phyloP scores from a whole-genome alignment of 1,284 basidiomycete genomes.

The Coniophora puteana region DNA sequence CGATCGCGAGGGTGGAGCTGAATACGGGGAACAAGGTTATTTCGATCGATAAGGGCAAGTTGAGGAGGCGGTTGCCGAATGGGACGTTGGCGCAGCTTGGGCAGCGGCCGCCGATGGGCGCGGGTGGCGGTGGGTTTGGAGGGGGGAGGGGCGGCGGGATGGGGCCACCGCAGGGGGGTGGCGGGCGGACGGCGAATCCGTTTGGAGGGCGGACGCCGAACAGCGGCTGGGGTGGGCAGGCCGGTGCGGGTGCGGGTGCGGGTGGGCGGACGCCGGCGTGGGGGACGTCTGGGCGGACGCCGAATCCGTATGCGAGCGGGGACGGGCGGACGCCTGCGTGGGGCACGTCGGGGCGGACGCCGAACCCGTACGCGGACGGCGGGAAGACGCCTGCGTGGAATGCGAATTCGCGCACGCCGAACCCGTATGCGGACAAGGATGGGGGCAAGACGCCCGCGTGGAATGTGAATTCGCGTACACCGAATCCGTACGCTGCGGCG shows the following conservation, averaged over 20 bases:
- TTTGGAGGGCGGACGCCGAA: background rate
- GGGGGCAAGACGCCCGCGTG: constrained; percentile 52
- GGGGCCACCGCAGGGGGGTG: too few relatives aligned
- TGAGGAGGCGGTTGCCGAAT: constrained; percentile 46
- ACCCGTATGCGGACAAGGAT: constrained; percentile 44
- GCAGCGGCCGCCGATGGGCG: background rate
- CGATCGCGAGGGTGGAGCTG: constrained; percentile 87
- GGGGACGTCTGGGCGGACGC: constrained; percentile 45
- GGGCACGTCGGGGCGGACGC: constrained; percentile 48
- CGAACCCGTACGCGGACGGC: constrained; percentile 60
- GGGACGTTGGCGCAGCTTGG: background rate
- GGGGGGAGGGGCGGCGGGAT: too few relatives aligned
- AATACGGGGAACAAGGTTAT: constrained; percentile 90
- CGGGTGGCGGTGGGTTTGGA: too few relatives aligned
- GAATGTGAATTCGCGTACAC: constrained; percentile 54
- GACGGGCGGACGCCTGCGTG: constrained; percentile 64
- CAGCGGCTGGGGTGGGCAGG: constrained; percentile 9
- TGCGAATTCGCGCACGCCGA: constrained; percentile 53
- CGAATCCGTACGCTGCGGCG: constrained; percentile 47
- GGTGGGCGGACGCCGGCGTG: constrained; percentile 40
- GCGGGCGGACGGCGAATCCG: too few relatives aligned
- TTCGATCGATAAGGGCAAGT: constrained; percentile 78
- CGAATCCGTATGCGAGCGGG: constrained; percentile 52
- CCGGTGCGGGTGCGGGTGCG: constrained; percentile 31
- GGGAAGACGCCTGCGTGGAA: constrained; percentile 58